phyloP scores from a whole-genome alignment of 441 rosid genomes.

The Populus hybrid region DNA sequence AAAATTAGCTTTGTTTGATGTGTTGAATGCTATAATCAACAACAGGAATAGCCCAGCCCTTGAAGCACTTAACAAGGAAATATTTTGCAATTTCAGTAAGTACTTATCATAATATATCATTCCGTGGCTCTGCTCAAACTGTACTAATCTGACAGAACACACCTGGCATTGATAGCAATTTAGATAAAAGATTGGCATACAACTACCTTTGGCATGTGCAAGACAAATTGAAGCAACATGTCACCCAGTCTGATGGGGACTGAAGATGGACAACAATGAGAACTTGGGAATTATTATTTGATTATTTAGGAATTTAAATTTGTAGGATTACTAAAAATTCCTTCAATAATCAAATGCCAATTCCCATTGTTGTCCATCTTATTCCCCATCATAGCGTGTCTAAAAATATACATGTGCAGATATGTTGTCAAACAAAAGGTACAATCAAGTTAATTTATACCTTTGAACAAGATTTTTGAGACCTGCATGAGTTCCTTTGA shows the following conservation, averaged over 20 bases:
- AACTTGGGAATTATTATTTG: background rate
- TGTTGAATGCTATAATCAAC: background rate
- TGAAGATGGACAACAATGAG: background rate
- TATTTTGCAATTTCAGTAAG: background rate
- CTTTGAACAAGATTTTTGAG: slow-evolving; percentile 72
- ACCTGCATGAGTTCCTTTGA: slow-evolving; percentile 81
- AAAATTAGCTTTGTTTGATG: background rate
- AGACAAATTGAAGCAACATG: background rate
- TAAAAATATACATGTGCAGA: background rate
- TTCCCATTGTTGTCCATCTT: background rate
- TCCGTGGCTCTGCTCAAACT: background rate
- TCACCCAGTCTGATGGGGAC: background rate
- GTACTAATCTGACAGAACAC: too few relatives aligned
- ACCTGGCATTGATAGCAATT: too few relatives aligned
- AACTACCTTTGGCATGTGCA: background rate
- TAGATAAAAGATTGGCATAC: too few relatives aligned
- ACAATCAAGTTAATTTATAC: slow-evolving; percentile 27
- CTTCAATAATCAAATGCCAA: background rate
- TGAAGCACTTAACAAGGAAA: background rate
- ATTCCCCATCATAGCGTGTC: background rate
- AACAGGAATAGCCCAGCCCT: background rate
- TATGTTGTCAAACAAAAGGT: background rate
- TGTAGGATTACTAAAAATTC: background rate
- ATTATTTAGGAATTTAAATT: too few relatives aligned
- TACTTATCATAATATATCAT: background rate